Conservation (phyloP, 805 yeast genomes). For the Sugiyamaella qingdaonensis region DNA sequence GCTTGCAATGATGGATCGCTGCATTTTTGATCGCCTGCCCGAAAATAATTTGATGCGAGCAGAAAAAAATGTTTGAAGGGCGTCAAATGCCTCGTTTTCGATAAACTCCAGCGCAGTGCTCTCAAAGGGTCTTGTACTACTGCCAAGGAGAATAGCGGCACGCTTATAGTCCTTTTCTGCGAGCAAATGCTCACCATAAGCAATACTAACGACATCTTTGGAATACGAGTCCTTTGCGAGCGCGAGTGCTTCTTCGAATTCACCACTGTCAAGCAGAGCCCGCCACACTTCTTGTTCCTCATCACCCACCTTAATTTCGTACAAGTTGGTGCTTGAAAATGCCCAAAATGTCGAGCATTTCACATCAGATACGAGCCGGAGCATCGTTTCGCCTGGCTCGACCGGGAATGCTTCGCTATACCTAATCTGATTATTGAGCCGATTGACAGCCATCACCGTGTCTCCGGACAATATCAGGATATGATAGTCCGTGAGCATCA, state of each 20-base stretch:
- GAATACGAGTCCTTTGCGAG: slow-evolving; percentile 33
- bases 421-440: slow-evolving; percentile 47
- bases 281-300: slow-evolving; percentile 78
- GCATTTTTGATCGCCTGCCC: slow-evolving; percentile 34
- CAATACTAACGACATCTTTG: slow-evolving; percentile 47
- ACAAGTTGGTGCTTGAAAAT: slow-evolving; percentile 54
- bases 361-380: slow-evolving; percentile 51
- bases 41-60: slow-evolving; percentile 35
- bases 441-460: slow-evolving; percentile 45
- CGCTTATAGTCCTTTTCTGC: slow-evolving; percentile 23
- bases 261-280: slow-evolving; percentile 44
- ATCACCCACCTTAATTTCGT: slow-evolving; percentile 60
- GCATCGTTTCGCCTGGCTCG: slow-evolving; percentile 33
- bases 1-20: slow-evolving; percentile 50
- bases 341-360: slow-evolving; percentile 68
- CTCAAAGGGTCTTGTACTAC: slow-evolving; percentile 64
- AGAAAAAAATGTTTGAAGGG: slow-evolving; percentile 45
- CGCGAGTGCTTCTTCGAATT: slow-evolving; percentile 63
- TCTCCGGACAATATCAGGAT: slow-evolving; percentile 44
- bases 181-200: slow-evolving; percentile 51
- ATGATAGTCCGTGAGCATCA: slow-evolving; percentile 53
- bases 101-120: slow-evolving; percentile 56
- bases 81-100: slow-evolving; percentile 38
- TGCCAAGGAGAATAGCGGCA: slow-evolving; percentile 56
- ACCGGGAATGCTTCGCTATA: slow-evolving; percentile 39